Percentiles rank a stretch among this genome's conserved stretches.
phyloP scores from a whole-genome alignment of 2,329 filamentous ascomycete genomes.

The Colletotrichum paranaense region DNA sequence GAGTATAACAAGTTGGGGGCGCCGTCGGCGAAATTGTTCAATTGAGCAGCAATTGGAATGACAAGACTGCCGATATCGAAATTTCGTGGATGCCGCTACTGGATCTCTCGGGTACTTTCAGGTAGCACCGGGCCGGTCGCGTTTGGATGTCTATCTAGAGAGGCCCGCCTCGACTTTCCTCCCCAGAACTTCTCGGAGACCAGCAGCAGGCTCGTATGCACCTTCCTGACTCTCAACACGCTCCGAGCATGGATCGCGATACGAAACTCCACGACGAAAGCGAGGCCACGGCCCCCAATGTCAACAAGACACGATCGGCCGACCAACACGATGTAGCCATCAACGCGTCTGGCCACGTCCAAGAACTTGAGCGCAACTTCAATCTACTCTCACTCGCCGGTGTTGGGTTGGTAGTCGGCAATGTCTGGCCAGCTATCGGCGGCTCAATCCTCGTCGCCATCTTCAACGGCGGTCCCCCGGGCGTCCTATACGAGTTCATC shows the following conservation, averaged over 20 bases:
- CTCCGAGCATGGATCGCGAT: conserved; percentile 14
- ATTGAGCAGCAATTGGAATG: not conserved
- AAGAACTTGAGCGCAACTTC: conserved; percentile 52
- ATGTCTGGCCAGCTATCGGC: conserved; percentile 56
- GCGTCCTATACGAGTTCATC: conserved; percentile 71
- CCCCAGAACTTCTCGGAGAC: not conserved
- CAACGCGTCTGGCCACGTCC: conserved; percentile 55
- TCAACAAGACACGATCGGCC: conserved; percentile 11
- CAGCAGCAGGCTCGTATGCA: not conserved
- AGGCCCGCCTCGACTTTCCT: not conserved
- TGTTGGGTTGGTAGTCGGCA: conserved; percentile 54
- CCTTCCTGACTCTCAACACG: not conserved
- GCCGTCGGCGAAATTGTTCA: not conserved
- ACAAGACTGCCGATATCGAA: not conserved
- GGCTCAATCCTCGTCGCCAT: conserved; percentile 61
- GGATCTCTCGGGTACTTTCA: not conserved
- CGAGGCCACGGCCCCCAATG: not conserved
- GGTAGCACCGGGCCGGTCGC: conserved; percentile 16
- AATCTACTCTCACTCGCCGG: conserved; percentile 53
- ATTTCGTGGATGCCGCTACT: not conserved
- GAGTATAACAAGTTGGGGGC: not conserved
- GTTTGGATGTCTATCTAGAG: conserved; percentile 5
- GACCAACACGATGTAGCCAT: conserved; percentile 36
- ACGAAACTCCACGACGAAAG: not conserved
- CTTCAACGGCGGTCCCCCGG: conserved; percentile 71